These are phyloP conservation scores for Croton setiger DNA, from an alignment of 441 rosid species.

Conservation along the genomic window DNA sequence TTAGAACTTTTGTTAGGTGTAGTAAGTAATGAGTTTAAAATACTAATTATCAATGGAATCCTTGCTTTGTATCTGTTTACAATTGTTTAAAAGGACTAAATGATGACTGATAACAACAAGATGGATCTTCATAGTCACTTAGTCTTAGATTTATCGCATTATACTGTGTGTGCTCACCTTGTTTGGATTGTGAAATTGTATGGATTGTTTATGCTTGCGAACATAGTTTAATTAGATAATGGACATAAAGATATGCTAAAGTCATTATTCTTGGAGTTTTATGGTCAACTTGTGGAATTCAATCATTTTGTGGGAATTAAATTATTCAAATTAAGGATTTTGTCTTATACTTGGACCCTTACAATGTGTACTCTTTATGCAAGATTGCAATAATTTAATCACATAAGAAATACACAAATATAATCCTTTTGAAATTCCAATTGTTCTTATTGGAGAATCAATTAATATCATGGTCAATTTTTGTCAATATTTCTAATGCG, in stretches of 20 bases:
- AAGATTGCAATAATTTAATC: constrained; percentile 6
- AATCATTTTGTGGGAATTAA: background rate
- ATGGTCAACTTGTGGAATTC: background rate
- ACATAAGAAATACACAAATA: background rate
- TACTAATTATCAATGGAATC: background rate
- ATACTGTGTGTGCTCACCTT: background rate
- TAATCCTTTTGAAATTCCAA: background rate
- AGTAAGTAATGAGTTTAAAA: background rate
- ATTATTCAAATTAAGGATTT: background rate
- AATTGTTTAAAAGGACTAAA: background rate
- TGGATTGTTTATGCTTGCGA: background rate
- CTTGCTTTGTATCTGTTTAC: background rate
- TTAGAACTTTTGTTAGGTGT: background rate
- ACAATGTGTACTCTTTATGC: background rate
- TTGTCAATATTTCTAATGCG: background rate
- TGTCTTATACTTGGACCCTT: background rate
- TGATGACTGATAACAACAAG: constrained; percentile 8
- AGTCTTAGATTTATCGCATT: background rate
- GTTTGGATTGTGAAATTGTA: background rate
- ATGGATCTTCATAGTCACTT: background rate
- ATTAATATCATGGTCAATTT: background rate
- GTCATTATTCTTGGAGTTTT: background rate
- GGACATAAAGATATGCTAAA: background rate
- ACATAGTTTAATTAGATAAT: constrained; percentile 4
- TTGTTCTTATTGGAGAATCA: background rate